These are phyloP conservation scores for Epicoccum sorghinum DNA, from an alignment of 2,329 filamentous ascomycete genomes.

Conservation along the genomic window DNA sequence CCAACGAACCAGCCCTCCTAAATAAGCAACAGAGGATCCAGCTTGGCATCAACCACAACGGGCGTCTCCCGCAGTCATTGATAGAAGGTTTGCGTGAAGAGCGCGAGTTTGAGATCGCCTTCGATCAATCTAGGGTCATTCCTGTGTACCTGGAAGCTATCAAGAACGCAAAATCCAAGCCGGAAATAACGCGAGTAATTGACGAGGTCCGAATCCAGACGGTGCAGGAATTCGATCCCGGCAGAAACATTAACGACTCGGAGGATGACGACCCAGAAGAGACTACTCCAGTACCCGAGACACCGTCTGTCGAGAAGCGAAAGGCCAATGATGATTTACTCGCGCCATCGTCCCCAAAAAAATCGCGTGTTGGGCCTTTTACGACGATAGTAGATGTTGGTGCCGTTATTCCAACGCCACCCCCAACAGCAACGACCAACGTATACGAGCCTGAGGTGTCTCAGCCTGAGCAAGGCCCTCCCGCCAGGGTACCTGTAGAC, in stretches of 20 bases:
- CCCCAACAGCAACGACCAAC: neutral
- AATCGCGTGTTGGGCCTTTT: neutral
- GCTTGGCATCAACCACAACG: slow-evolving; percentile 31
- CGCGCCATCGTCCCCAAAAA: neutral
- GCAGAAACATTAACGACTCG: neutral
- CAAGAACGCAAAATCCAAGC: slow-evolving; percentile 1
- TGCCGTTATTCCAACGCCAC: neutral
- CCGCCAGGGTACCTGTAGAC: neutral
- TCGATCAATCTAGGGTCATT: slow-evolving; percentile 26
- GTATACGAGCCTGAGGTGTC: neutral
- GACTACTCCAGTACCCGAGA: neutral
- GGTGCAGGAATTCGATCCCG: slow-evolving; percentile 3
- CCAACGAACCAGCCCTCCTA: slow-evolving; percentile 28
- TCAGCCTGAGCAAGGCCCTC: neutral
- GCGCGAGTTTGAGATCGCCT: slow-evolving; percentile 23
- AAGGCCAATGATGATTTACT: neutral
- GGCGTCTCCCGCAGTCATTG: slow-evolving; percentile 32
- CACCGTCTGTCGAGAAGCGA: slow-evolving; percentile 1
- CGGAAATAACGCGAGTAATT: neutral
- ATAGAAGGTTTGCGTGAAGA: slow-evolving; percentile 34
- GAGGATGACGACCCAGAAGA: neutral
- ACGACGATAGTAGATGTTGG: neutral
- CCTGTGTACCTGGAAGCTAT: slow-evolving; percentile 17
- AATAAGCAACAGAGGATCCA: slow-evolving; percentile 34
- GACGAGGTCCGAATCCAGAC: slow-evolving; percentile 11